Evolutionary conservation across 352 stramenopile species (phyloP).

Genomic region (Phytophthora sp.): DNA sequence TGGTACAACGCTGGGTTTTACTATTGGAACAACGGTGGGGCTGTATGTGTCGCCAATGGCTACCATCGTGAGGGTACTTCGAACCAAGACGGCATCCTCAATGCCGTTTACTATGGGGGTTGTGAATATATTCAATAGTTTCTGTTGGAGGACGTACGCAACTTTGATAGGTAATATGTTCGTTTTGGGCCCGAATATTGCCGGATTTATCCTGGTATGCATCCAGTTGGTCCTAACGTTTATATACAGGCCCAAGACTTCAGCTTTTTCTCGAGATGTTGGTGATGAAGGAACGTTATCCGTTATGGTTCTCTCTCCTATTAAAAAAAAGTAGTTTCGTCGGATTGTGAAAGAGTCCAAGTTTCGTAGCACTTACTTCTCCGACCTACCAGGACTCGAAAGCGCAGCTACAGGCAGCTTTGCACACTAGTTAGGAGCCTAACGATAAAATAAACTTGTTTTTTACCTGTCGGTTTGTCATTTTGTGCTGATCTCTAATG

Average conservation of each 20-base stretch:
- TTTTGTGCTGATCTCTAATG: no score
- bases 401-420: no score
- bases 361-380: no score
- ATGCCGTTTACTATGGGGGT: constrained; percentile 33
- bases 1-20: constrained; percentile 51
- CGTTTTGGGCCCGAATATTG: constrained; percentile 39
- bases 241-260: constrained; percentile 39
- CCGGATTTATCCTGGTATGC: constrained; percentile 29
- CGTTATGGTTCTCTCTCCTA: no score
- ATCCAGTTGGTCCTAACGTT: constrained; percentile 50
- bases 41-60: constrained; percentile 62
- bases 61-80: constrained; percentile 36
- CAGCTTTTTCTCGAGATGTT: no score
- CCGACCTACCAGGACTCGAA: no score
- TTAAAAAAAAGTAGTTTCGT: no score
- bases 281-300: no score
- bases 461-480: no score
- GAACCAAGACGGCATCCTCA: constrained; percentile 25
- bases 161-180: constrained; percentile 22
- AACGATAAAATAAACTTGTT: no score
- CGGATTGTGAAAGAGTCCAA: no score
- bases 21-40: constrained; percentile 47
- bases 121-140: constrained; percentile 26
- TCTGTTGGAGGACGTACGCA: constrained; percentile 12
- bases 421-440: no score